Conservation (phyloP, 106 monocot genomes). For the Platanthera guangdongensis region DNA sequence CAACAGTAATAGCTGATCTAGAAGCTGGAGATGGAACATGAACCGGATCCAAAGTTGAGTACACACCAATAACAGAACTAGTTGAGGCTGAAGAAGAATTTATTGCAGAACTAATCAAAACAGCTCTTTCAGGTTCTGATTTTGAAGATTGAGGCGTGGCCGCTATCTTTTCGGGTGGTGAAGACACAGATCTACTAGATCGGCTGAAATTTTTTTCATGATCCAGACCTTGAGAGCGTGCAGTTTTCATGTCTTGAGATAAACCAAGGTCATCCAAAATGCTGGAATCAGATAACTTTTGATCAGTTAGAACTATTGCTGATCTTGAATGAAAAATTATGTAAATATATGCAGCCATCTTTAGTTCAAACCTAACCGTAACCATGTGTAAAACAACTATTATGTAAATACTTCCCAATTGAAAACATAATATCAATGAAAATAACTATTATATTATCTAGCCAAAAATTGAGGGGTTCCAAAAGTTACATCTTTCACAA, state of each 20-base stretch:
- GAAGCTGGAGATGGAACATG: conserved; percentile 58
- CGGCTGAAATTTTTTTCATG: conserved; percentile 13
- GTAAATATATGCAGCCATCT: background rate
- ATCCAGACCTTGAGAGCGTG: conserved; percentile 7
- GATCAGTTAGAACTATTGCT: conserved; percentile 12
- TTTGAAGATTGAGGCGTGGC: background rate
- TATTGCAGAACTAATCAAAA: conserved; percentile 5
- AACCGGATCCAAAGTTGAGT: conserved; percentile 67
- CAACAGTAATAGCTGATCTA: conserved; percentile 43
- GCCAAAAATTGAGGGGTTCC: background rate
- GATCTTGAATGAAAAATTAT: background rate
- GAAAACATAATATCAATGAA: background rate
- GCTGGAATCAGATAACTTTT: conserved; percentile 17
- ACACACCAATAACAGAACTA: conserved; percentile 41
- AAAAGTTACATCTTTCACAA: background rate
- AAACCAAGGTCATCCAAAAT: conserved; percentile 11
- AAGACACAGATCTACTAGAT: background rate
- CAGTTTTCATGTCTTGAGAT: conserved; percentile 9
- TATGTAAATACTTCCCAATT: background rate
- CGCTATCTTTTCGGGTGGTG: conserved; percentile 11
- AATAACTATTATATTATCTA: background rate
- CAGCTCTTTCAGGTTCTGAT: conserved; percentile 10
- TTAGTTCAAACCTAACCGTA: background rate
- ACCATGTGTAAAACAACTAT: background rate
- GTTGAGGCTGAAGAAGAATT: conserved; percentile 20